A percentile compares a stretch with the other conserved stretches of the same genome.
These are phyloP conservation scores for Alnus glutinosa DNA, from an alignment of 306 rosid species.

Conservation along the genomic window DNA sequence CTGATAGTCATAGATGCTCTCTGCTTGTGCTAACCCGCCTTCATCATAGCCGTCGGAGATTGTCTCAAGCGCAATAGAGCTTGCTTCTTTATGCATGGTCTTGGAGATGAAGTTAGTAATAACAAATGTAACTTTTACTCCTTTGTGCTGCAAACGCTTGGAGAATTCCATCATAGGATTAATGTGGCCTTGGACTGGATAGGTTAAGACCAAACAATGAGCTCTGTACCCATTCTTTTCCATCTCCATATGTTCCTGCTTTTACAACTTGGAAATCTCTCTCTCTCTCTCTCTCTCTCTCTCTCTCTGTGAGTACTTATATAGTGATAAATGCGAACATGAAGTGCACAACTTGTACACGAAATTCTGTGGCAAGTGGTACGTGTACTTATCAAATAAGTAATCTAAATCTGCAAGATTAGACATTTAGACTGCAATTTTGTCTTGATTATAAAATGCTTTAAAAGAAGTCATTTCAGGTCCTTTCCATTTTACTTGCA, in stretches of 20 bases:
- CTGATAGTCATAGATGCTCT: conserved; percentile 35
- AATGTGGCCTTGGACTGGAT: conserved; percentile 61
- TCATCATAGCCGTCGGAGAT: conserved; percentile 70
- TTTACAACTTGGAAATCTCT: conserved; percentile 9
- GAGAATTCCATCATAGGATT: conserved; percentile 56
- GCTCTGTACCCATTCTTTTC: background rate
- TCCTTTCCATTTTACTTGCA: too few species aligned
- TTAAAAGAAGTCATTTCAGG: too few species aligned
- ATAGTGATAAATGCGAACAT: too few species aligned
- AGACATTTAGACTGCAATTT: too few species aligned
- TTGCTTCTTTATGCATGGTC: conserved; percentile 32
- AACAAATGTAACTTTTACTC: conserved; percentile 43
- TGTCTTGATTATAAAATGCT: too few species aligned
- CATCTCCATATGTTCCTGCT: background rate
- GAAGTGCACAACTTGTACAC: too few species aligned
- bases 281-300: background rate
- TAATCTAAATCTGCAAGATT: too few species aligned
- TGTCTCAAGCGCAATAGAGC: conserved; percentile 37
- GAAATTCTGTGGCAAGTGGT: too few species aligned
- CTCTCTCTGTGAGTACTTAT: too few species aligned
- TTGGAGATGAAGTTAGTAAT: conserved; percentile 51
- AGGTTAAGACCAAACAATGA: conserved; percentile 42
- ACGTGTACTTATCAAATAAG: too few species aligned
- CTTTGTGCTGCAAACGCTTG: conserved; percentile 39
- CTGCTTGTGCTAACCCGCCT: conserved; percentile 46